These are phyloP conservation scores for Pichia rugopelliculosa DNA, from an alignment of 805 yeast species.

Conservation along the genomic window DNA sequence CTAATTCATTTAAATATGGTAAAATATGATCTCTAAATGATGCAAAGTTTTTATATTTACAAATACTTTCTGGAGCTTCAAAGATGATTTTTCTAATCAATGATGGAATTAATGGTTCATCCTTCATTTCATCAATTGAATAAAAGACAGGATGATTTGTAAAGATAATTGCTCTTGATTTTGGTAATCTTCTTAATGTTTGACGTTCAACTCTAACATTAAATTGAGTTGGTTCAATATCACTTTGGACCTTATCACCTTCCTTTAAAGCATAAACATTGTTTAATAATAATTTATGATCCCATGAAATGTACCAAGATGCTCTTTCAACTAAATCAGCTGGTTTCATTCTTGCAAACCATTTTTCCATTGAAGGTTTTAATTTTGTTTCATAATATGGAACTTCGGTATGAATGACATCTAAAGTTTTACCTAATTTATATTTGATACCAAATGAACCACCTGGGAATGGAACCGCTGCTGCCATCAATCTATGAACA, in stretches of 20 bases:
- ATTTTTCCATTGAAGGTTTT: constrained; percentile 63
- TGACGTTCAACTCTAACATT: constrained; percentile 69
- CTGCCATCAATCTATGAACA: constrained; percentile 57
- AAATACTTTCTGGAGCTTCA: constrained; percentile 60
- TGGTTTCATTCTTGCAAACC: constrained; percentile 58
- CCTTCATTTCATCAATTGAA: constrained; percentile 73
- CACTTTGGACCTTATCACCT: constrained; percentile 40
- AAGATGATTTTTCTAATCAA: constrained; percentile 51
- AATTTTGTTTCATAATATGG: constrained; percentile 64
- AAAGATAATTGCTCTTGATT: constrained; percentile 56
- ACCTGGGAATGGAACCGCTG: constrained; percentile 76
- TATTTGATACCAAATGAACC: constrained; percentile 59
- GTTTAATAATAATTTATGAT: constrained; percentile 50
- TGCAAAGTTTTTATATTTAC: constrained; percentile 57
- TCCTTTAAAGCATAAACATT: constrained; percentile 44
- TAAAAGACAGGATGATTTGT: constrained; percentile 76
- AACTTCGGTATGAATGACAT: constrained; percentile 58
- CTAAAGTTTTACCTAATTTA: constrained; percentile 56
- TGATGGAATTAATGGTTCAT: constrained; percentile 69
- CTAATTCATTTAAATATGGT: constrained; percentile 49
- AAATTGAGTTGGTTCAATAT: constrained; percentile 43
- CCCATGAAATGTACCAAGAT: constrained; percentile 71
- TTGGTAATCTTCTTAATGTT: constrained; percentile 61
- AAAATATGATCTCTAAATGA: constrained; percentile 51
- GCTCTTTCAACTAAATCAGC: constrained; percentile 65